Base-by-base conservation (phyloP, 257 asterid species). In the Nicotiana knightiana region DNA sequence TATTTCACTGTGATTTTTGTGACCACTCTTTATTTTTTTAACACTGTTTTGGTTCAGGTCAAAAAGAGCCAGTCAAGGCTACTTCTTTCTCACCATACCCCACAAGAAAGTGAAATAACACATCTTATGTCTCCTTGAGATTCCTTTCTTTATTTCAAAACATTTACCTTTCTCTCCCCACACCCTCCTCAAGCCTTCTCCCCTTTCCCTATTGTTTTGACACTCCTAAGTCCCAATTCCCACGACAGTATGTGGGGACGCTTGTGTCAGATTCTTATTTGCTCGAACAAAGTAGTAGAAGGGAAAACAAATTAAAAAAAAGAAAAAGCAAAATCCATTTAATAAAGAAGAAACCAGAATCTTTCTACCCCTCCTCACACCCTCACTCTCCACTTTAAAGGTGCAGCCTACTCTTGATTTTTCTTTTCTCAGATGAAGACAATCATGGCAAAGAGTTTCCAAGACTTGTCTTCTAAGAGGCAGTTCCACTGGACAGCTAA, bases 401-500 rank as follows among this genome's bases (percentile, higher is more conserved):
- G 83, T 76, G 62, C 62, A 68, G 26, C 81, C 81, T 61, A 67
- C 37, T 63, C 79, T 57, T 35, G 58, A 24, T 15, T 46, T 85
- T 89, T 85, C 89, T 83, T 70, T 64, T 57, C 85, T 82, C 86
- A 85, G 82, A 87, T 84, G 90, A 89, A 83, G 89, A 86, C 83
- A 85, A 82, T 70, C 83, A 87, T 89, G 91, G 78, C 88, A 17
- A 89, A 88, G 88, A 89, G 84, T 82, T 61, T 67, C 85, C 87
- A 85, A 67, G 89, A 86, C 71, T 64, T 57, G 80, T 48, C 92
- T 75, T 78, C 88, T 53, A 86, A 84, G 90, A 87, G 88, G 80
- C 90, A 89, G 79, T 89, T 89, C 83, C 92, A 88, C 73, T 88
- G 93, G 93, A 90, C 91, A 79, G 87, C 90, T 16, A 90, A 88